Percentiles rank a stretch among this genome's conserved stretches.
Conservation (phyloP, 176 grass and related monocot species). For the Poa annua region DNA sequence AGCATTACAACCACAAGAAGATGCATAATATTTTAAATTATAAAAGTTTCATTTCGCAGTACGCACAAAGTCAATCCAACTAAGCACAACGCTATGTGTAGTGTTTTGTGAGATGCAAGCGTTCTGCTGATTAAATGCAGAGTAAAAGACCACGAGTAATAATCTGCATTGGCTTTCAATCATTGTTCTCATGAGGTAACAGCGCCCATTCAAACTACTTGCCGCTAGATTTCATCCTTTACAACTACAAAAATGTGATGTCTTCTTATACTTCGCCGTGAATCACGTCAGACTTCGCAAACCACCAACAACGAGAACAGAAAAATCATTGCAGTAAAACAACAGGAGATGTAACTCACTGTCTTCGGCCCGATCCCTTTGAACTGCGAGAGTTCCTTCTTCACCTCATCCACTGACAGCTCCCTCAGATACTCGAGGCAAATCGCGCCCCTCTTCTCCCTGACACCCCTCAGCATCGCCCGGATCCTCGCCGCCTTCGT, state of each 20-base stretch:
- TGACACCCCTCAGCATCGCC: constrained; percentile 62
- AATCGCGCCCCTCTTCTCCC: constrained; percentile 60
- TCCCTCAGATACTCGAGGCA: constrained; percentile 80
- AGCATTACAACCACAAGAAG: background rate
- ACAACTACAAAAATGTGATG: background rate
- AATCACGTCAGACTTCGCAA: background rate
- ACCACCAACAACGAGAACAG: background rate
- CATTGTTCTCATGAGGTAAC: background rate
- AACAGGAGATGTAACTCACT: constrained; percentile 46
- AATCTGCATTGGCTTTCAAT: background rate
- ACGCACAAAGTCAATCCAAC: background rate
- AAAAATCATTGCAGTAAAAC: background rate
- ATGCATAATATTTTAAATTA: background rate
- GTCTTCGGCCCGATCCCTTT: constrained; percentile 94
- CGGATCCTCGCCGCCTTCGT: constrained; percentile 81
- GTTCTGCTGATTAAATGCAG: background rate
- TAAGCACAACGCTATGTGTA: background rate
- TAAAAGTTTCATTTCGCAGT: background rate
- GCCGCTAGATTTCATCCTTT: background rate
- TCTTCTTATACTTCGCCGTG: background rate
- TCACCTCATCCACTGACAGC: constrained; percentile 67
- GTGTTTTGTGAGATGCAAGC: background rate
- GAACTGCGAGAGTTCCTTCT: constrained; percentile 78
- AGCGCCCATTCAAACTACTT: constrained; percentile 2
- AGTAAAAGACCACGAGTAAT: background rate